Evolutionary conservation across 108 stramenopile genomes (phyloP), one percentile per base, ranked within the genome.

Genomic region (Fragilaria crotonensis): DNA sequence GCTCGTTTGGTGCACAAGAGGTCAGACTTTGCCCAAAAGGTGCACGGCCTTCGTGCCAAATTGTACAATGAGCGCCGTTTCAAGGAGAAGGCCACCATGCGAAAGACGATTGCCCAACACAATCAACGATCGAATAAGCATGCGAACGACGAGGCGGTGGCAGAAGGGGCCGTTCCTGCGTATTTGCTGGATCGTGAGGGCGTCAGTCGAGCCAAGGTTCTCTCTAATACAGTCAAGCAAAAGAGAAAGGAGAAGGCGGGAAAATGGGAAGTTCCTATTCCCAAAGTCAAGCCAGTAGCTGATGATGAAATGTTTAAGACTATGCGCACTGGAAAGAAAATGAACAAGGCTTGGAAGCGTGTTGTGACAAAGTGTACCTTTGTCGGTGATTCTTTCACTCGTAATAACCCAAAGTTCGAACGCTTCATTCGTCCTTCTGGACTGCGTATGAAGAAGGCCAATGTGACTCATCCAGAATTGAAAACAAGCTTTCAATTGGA

Each of bases 241-340:
- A 99, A 99, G 82, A 76, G 99, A 47, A 97, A 97, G 67, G 99
- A 99, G 77, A 98, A 98, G 86, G 99, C 99, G 32, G 99, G 99
- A 20, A 99, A 97, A 67, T 99, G 99, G 99, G 93, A 93, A 62
- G 99, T 99, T 3, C 99, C 99, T 27, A 96, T 99, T 52, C 99
- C 97, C 52, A 96, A 94, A 72, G 99, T 99, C 53, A 98, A 97
- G 66, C 96, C 99, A 0, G 93, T 99, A 52, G 97, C 97, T 7
- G 99, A 99, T 70, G 96, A 97, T 64, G 99, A 99, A 73, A 98
- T 99, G 96, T 99, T 99, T 80, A 93, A 95, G 72, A 81, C 93
- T 18, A 70, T 97, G 70, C 64, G 78, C 33, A 92, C 91, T 25
- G 98, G 97, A 20, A 90, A 81, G 45, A 94, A 95, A 54, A 80